These are phyloP conservation scores for Rhodotorula glutinis DNA, from an alignment of 1,284 basidiomycete species.

Conservation along the genomic window DNA sequence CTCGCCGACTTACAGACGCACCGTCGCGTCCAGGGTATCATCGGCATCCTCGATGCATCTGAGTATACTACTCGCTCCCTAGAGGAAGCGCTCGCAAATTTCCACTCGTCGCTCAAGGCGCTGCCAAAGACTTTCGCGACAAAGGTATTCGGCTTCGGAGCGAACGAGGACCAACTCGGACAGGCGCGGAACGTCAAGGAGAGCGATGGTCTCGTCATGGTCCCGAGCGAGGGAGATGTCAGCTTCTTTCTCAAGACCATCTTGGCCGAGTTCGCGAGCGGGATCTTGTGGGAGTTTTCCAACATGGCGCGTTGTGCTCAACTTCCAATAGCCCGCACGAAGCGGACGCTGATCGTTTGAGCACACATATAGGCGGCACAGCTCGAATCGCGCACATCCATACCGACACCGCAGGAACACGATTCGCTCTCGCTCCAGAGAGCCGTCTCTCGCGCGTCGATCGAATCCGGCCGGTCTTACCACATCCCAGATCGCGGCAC, in stretches of 20 bases:
- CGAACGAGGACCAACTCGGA: constrained; percentile 71
- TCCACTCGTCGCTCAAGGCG: constrained; percentile 44
- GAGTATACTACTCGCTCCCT: constrained; percentile 28
- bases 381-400: constrained; percentile 42
- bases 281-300: constrained; percentile 76
- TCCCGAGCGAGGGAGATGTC: constrained; percentile 72
- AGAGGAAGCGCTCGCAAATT: constrained; percentile 18
- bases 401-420: constrained; percentile 42
- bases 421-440: neutral
- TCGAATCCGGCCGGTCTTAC: neutral
- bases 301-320: constrained; percentile 53
- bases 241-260: constrained; percentile 73
- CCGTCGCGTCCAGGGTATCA: constrained; percentile 70
- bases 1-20: constrained; percentile 62
- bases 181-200: constrained; percentile 58
- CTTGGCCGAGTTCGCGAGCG: constrained; percentile 77
- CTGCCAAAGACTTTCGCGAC: constrained; percentile 51
- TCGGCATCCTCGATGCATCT: constrained; percentile 69
- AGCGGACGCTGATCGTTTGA: neutral
- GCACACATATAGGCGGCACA: constrained; percentile 30
- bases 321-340: too few species aligned
- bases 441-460: neutral
- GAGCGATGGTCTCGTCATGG: constrained; percentile 64
- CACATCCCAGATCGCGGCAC: neutral
- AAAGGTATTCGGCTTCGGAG: constrained; percentile 64